These are phyloP conservation scores for Arthrocladium fulminans DNA, from an alignment of 2,329 filamentous ascomycete genomes.

Conservation along the genomic window DNA sequence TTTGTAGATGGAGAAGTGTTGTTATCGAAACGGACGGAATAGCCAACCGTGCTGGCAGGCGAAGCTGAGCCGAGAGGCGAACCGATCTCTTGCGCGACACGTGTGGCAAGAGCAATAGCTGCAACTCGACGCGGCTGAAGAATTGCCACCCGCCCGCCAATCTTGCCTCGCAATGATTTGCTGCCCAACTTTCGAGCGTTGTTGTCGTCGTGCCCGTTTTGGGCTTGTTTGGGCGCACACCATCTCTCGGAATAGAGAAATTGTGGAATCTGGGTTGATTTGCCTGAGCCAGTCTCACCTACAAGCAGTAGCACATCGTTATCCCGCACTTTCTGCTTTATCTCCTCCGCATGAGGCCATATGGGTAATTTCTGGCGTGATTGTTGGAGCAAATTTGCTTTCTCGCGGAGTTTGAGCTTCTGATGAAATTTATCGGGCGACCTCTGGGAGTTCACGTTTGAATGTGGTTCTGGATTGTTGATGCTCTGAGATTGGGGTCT, in stretches of 20 bases:
- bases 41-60: slow-evolving; percentile 64
- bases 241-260: slow-evolving; percentile 72
- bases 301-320: slow-evolving; percentile 74
- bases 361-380: slow-evolving; percentile 67
- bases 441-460: not conserved
- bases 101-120: slow-evolving; percentile 78
- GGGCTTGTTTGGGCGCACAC: too few species aligned
- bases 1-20: slow-evolving; percentile 69
- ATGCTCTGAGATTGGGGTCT: not conserved
- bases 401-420: not conserved
- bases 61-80: slow-evolving; percentile 51
- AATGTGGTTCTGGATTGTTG: not conserved
- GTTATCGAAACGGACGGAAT: slow-evolving; percentile 90
- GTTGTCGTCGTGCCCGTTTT: too few species aligned
- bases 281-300: slow-evolving; percentile 92
- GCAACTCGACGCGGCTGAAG: slow-evolving; percentile 92
- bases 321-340: slow-evolving; percentile 53
- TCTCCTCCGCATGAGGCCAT: slow-evolving; percentile 63
- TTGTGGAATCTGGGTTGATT: slow-evolving; percentile 92
- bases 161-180: slow-evolving; percentile 42
- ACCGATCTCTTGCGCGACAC: slow-evolving; percentile 78
- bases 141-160: slow-evolving; percentile 79
- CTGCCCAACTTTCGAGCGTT: too few species aligned
- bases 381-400: slow-evolving; percentile 29
- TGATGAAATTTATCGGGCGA: not conserved